Percentiles rank a stretch among this genome's conserved stretches.
Evolutionary conservation across 495 filamentous ascomycete species (phyloP).

Genomic region (Aspergillus cristatus): DNA sequence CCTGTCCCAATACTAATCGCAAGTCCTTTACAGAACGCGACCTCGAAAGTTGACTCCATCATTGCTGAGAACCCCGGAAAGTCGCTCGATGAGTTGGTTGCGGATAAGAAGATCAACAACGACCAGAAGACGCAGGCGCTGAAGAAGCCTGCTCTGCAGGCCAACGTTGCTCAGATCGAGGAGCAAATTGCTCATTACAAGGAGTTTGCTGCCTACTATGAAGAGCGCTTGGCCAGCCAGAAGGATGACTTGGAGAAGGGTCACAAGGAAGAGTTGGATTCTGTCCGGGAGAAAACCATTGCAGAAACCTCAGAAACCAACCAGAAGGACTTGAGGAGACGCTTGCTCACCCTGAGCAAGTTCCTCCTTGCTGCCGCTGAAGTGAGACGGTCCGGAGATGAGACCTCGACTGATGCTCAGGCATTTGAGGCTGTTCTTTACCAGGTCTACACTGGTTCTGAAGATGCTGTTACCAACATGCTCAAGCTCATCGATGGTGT

Average conservation of each 20-base stretch:
- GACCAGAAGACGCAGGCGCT: slow-evolving; percentile 84
- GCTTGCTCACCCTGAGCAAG: slow-evolving; percentile 60
- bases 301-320: slow-evolving; percentile 51
- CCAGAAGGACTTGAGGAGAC: slow-evolving; percentile 41
- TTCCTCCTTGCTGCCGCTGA: slow-evolving; percentile 73
- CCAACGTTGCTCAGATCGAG: slow-evolving; percentile 63
- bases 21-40: slow-evolving; percentile 57
- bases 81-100: slow-evolving; percentile 76
- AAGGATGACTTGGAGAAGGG: slow-evolving; percentile 63
- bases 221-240: slow-evolving; percentile 54
- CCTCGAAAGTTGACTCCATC: slow-evolving; percentile 67
- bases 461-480: slow-evolving; percentile 71
- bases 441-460: slow-evolving; percentile 79
- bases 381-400: slow-evolving; percentile 55
- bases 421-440: slow-evolving; percentile 88
- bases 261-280: slow-evolving; percentile 61
- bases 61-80: slow-evolving; percentile 67
- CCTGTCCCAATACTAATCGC: too few species aligned
- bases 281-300: slow-evolving; percentile 54
- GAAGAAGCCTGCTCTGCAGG: slow-evolving; percentile 83
- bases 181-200: slow-evolving; percentile 79
- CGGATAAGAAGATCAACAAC: slow-evolving; percentile 73
- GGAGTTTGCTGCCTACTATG: slow-evolving; percentile 71
- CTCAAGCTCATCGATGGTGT: slow-evolving; percentile 75
- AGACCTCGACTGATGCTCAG: slow-evolving; percentile 60